A percentile compares a stretch with the other conserved stretches of the same genome.
These are phyloP conservation scores for Hypericum perforatum DNA, from an alignment of 345 rosid genomes.

Conservation along the genomic window DNA sequence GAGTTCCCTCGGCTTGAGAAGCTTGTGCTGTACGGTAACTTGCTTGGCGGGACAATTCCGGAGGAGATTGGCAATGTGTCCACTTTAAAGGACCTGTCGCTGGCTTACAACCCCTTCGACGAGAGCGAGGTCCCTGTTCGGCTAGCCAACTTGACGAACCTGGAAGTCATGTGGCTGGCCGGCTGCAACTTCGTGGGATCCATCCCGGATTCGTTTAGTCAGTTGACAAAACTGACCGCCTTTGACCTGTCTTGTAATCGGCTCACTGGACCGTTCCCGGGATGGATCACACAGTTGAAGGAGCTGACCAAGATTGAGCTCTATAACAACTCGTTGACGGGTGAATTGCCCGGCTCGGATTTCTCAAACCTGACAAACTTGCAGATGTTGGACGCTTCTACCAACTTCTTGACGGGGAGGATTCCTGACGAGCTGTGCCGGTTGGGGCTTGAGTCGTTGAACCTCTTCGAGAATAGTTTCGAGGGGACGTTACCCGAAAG, in stretches of 20 bases:
- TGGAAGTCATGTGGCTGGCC: slow-evolving; percentile 52
- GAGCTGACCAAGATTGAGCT: slow-evolving; percentile 55
- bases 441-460: slow-evolving; percentile 52
- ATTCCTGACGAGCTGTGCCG: slow-evolving; percentile 56
- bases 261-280: slow-evolving; percentile 60
- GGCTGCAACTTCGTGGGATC: slow-evolving; percentile 40
- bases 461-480: slow-evolving; percentile 52
- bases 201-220: slow-evolving; percentile 38
- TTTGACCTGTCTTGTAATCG: slow-evolving; percentile 45
- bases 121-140: slow-evolving; percentile 40
- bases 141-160: slow-evolving; percentile 45
- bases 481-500: slow-evolving; percentile 59
- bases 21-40: slow-evolving; percentile 40
- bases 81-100: slow-evolving; percentile 44
- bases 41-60: slow-evolving; percentile 50
- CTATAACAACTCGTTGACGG: slow-evolving; percentile 58
- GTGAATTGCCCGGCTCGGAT: slow-evolving; percentile 41
- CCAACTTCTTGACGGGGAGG: slow-evolving; percentile 47
- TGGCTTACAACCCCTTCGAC: slow-evolving; percentile 53
- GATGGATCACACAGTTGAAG: slow-evolving; percentile 38
- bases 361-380: slow-evolving; percentile 44
- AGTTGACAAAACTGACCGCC: slow-evolving; percentile 28
- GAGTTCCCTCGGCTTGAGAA: slow-evolving; percentile 38
- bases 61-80: slow-evolving; percentile 47
- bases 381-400: slow-evolving; percentile 51